A percentile compares a stretch with the other conserved stretches of the same genome.
Evolutionary conservation across 257 asterid species (phyloP).

Genomic region (Solanum megistacrolobum): DNA sequence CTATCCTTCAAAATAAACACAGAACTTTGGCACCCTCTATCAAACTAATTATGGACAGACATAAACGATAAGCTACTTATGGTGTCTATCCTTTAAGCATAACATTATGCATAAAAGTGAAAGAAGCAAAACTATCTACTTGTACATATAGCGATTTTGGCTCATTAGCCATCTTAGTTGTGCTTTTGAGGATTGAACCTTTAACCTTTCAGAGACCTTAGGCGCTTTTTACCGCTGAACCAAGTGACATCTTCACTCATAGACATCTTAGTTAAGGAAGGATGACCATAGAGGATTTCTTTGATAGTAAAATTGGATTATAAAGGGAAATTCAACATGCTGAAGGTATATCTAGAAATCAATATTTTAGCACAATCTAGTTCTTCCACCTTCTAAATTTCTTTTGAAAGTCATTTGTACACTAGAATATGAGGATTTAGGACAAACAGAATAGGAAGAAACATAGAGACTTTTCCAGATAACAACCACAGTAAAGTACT

Average conservation of each 20-base stretch:
- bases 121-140: background rate
- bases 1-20: background rate
- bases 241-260: background rate
- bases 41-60: background rate
- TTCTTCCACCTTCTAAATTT: background rate
- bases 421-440: background rate
- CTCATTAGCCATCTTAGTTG: background rate
- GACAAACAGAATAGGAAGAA: background rate
- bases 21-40: background rate
- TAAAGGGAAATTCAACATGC: background rate
- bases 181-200: background rate
- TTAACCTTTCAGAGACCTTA: background rate
- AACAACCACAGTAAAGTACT: background rate
- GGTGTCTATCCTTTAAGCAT: background rate
- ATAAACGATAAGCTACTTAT: background rate
- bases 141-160: background rate
- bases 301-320: background rate
- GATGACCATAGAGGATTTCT: background rate
- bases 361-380: background rate
- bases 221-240: background rate
- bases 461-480: background rate
- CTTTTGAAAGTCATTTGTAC: background rate
- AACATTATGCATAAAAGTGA: background rate
- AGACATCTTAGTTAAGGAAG: background rate
- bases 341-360: background rate